phyloP scores from a whole-genome alignment of 805 yeast species.

The Starmerella sp. region DNA sequence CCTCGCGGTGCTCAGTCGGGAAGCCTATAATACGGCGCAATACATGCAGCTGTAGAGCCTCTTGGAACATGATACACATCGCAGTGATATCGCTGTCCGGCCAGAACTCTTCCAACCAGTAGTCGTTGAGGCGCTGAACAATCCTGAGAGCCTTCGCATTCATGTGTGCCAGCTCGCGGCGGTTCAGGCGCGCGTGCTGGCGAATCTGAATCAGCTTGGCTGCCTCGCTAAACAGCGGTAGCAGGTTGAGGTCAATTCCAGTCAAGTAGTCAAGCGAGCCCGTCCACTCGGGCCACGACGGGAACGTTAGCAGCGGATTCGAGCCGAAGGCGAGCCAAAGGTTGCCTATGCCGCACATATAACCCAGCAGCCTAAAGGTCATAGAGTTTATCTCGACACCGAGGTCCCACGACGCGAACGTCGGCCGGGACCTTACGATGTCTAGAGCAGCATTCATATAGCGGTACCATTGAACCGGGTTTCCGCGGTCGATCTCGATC shows the following conservation, averaged over 20 bases:
- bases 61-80: slow-evolving; percentile 38
- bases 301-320: slow-evolving; percentile 4
- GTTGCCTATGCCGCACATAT: slow-evolving; percentile 18
- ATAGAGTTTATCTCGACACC: slow-evolving; percentile 17
- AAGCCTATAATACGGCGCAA: slow-evolving; percentile 44
- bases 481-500: slow-evolving; percentile 17
- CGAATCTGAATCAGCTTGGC: slow-evolving; percentile 28
- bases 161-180: slow-evolving; percentile 13
- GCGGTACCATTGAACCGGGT: slow-evolving; percentile 10
- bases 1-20: slow-evolving; percentile 36
- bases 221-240: slow-evolving; percentile 48
- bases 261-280: slow-evolving; percentile 39
- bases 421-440: slow-evolving; percentile 13
- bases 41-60: slow-evolving; percentile 45
- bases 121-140: slow-evolving; percentile 18
- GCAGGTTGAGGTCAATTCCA: slow-evolving; percentile 55
- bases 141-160: slow-evolving; percentile 16
- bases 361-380: slow-evolving; percentile 22
- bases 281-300: slow-evolving; percentile 34
- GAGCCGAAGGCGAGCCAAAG: slow-evolving; percentile 5
- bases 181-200: slow-evolving; percentile 16
- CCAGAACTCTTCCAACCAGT: slow-evolving; percentile 19
- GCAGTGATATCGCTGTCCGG: slow-evolving; percentile 20
- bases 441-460: slow-evolving; percentile 11
- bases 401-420: slow-evolving; percentile 21